Percentiles rank a stretch among this genome's conserved stretches.
phyloP scores from a whole-genome alignment of 2,329 filamentous ascomycete species.

The Beauveria bassiana region DNA sequence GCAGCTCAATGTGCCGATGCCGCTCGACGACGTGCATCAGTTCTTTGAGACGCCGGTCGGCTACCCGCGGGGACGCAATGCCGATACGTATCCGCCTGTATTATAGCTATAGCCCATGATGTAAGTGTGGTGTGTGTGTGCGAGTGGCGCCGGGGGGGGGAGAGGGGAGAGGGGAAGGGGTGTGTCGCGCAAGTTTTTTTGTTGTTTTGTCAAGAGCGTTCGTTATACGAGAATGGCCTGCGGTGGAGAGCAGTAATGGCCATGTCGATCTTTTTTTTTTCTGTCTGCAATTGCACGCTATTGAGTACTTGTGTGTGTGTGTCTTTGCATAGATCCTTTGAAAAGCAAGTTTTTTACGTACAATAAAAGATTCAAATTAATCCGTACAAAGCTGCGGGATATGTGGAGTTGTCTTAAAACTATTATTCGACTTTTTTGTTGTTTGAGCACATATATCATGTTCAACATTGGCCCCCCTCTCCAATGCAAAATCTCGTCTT shows the following conservation, averaged over 20 bases:
- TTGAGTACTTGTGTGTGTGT: neutral
- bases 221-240: neutral
- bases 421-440: neutral
- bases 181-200: neutral
- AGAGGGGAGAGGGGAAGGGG: too few relatives aligned
- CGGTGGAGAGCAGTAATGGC: neutral
- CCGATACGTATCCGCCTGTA: neutral
- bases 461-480: neutral
- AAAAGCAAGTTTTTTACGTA: neutral
- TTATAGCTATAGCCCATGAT: neutral
- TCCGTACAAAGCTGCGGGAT: neutral
- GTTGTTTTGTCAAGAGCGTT: neutral
- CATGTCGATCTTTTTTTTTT: neutral
- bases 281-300: too few relatives aligned
- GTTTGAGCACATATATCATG: neutral
- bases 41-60: neutral
- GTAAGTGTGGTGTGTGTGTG: neutral
- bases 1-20: conserved; percentile 11
- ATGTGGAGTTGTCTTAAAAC: neutral
- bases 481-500: neutral
- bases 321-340: neutral
- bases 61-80: neutral
- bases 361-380: neutral
- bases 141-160: neutral
- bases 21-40: conserved; percentile 14